Conservation (phyloP, 2,329 filamentous ascomycete species). For the Rhynchosporium agropyri region DNA sequence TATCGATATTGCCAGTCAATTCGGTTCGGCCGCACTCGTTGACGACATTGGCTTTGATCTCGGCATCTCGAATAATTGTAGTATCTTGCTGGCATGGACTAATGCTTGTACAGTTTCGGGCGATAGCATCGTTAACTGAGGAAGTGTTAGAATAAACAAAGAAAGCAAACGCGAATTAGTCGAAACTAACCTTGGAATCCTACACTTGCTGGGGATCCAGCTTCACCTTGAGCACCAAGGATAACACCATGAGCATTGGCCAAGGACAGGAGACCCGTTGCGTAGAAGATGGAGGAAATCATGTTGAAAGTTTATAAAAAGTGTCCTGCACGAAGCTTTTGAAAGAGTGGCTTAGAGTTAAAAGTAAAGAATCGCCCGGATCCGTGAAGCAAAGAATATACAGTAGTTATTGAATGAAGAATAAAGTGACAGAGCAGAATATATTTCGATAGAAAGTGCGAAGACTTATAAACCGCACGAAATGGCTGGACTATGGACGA, state of each 20-base stretch:
- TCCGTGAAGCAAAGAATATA: conserved; percentile 31
- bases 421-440: conserved; percentile 28
- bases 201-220: conserved; percentile 50
- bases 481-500: conserved; percentile 19
- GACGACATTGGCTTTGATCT: conserved; percentile 55
- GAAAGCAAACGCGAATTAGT: background rate
- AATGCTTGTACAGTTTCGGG: conserved; percentile 65
- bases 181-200: conserved; percentile 46
- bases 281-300: conserved; percentile 41
- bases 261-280: conserved; percentile 44
- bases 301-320: conserved; percentile 41
- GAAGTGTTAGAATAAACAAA: background rate
- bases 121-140: conserved; percentile 55
- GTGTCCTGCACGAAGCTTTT: conserved; percentile 42
- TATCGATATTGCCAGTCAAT: conserved; percentile 62
- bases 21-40: conserved; percentile 66
- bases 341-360: conserved; percentile 38
- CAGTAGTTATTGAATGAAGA: conserved; percentile 26
- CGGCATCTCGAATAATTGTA: conserved; percentile 62
- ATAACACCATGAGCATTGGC: conserved; percentile 51
- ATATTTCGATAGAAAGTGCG: conserved; percentile 21
- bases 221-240: conserved; percentile 50
- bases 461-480: conserved; percentile 14
- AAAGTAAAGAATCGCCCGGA: conserved; percentile 36
- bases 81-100: conserved; percentile 68